Evolutionary conservation across 2,329 filamentous ascomycete species (phyloP), one percentile per base, ranked within the genome.

Genomic region (Didymella pomorum): DNA sequence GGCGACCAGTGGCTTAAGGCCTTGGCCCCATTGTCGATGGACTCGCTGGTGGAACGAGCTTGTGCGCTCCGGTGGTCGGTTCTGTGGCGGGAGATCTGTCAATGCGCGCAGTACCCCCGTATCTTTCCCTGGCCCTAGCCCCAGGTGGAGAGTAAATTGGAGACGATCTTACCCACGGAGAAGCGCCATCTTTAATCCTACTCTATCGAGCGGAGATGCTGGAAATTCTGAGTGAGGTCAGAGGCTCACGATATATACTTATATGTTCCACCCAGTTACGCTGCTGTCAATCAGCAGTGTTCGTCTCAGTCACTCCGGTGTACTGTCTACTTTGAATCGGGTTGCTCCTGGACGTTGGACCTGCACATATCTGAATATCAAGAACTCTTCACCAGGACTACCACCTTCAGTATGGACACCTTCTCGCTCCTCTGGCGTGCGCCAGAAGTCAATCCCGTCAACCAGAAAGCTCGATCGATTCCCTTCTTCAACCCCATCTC

Each of bases 391-490:
- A 28, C n/a, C 42, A 43, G 35, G 43, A 39, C 26, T 18, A 21
- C 21, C 10, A 44, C 25, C 9, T 11, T 29, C 29, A 55, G 14
- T 5, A 71, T 71, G 68, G 62, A 55, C 35, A 54, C 60, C 42
- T 25, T 68, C 21, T 52, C 67, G 5, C 48, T 61, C 12, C 66
- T 72, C 49, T 72, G 70, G 69, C 46, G 56, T 11, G 80, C 85
- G 29, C 91, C 92, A 18, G 85, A 89, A 73, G 79, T 94, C 78
- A 95, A 96, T 75, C 91, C 92, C 10, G 83, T 92, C 78, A 96
- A 89, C 79, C 83, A 84, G 52, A 96, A 96, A 76, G 92, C 92
- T 50, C 86, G 84, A 57, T 89, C 90, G 0, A 85, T 96, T 33
- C 92, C 92, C 0, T 76, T 91, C 26, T 79, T 96, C 58, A 96